Percentiles rank a stretch among this genome's conserved stretches.
These are phyloP conservation scores for Capsicum baccatum DNA, from an alignment of 257 asterid genomes.

Conservation along the genomic window DNA sequence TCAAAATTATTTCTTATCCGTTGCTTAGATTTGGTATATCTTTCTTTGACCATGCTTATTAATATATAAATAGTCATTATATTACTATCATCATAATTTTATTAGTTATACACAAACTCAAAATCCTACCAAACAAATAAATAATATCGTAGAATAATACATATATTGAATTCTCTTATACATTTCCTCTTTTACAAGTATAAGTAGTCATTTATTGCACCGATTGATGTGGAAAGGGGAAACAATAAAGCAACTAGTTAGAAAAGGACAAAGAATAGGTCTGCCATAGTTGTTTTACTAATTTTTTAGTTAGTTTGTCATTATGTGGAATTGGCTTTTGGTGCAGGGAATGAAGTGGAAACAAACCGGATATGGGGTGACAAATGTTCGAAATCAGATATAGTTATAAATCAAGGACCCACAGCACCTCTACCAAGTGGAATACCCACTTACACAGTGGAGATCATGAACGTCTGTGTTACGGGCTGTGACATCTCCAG, in stretches of 20 bases:
- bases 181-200: too few relatives aligned
- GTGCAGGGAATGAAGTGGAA: slow-evolving; percentile 48
- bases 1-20: too few relatives aligned
- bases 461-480: slow-evolving; percentile 71
- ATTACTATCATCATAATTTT: too few relatives aligned
- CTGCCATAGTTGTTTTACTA: not conserved
- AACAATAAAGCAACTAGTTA: not conserved
- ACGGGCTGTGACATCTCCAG: slow-evolving; percentile 67
- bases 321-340: not conserved
- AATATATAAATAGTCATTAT: too few relatives aligned
- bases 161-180: too few relatives aligned
- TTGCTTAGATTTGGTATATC: too few relatives aligned
- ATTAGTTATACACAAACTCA: too few relatives aligned
- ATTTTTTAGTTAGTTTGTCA: slow-evolving; percentile 25
- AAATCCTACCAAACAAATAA: too few relatives aligned
- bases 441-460: slow-evolving; percentile 87
- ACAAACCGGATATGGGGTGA: slow-evolving; percentile 83
- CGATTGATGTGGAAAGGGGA: not conserved
- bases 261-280: slow-evolving; percentile 22
- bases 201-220: not conserved
- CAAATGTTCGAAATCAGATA: slow-evolving; percentile 73
- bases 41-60: too few relatives aligned
- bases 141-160: too few relatives aligned
- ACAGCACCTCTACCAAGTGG: slow-evolving; percentile 81
- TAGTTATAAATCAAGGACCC: slow-evolving; percentile 75